Base-by-base conservation (phyloP, 345 rosid species). In the Dimocarpus longan region DNA sequence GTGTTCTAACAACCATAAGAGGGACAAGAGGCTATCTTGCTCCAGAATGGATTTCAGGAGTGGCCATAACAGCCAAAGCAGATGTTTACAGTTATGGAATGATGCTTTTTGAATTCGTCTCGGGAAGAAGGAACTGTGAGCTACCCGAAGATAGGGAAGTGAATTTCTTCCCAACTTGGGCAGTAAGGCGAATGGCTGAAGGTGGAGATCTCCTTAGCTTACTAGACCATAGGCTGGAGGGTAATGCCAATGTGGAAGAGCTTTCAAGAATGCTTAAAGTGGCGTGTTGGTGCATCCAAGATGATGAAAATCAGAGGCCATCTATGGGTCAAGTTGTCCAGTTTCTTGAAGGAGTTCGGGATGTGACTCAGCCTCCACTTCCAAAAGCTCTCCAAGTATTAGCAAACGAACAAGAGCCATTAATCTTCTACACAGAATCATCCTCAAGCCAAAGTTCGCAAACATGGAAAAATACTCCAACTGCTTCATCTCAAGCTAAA, bases 81-180 rank as follows among this genome's bases (percentile, higher is more conserved):
- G 96, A 95, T 78, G 98, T 93, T 46, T 95, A 91, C 75, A 95
- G 98, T 83, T 93, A 88, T 5, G 98, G 98, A 13, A 93, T 94
- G 97, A 89, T 93, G 96, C 82, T 94, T 13, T 89, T 89, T 18
- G 98, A 95, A 83, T 16, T 91, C 74, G 86, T 93, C 24, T 93
- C 95, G 0, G 98, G 97, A 67, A 90, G 89, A 80, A 89, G 95
- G 73, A 94, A 93, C 87, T 82, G 91, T 0, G 89, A 90, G 82
- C 87, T 78, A 28, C 79, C 87, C 3, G 91, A 78, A 67, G 84
- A 89, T 68, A 90, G 84, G 24, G 87, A 78, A 26, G 79, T 84
- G 15, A 73, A 60, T n/a, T 94, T 90, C 86, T 91, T 94, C 81
- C 98, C 98, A 1, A 82, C 81, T 62, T 84, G 50, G 82, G 95